Base-by-base conservation (phyloP, 208 protist genomes). In the Trypanosomatidae sp. region DNA sequence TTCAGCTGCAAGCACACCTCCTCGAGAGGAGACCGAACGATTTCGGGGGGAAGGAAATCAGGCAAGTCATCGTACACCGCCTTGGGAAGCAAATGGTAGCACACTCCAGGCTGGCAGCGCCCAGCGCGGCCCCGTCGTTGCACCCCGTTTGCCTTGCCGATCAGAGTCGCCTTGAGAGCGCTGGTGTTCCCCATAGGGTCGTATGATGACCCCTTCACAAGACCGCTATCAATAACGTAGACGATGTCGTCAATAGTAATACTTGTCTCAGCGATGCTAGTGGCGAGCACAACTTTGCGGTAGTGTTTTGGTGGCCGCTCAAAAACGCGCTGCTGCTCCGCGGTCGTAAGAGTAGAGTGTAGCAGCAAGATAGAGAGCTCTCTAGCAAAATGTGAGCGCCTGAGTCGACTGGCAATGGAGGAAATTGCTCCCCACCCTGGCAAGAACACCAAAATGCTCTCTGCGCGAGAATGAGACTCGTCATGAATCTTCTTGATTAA, bases 261-360 rank as follows among this genome's bases (percentile, higher is more conserved):
- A 69, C 91, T 98, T 12, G 97, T 98, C 82, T 99, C 98, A 22
- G 98, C 98, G 67, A 99, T 99, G 70, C 98, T 99, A 25, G 98
- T 99, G 47, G 97, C 90, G 44, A 99, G 84, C 33, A 99, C 92
- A 13, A 99, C 85, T 81, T 99, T 98, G 41, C 94, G 80, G 66
- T 80, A 89, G 30, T 86, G 69, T 60, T 76, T 70, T 36, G 94
- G 93, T 17, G 96, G 80, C 33, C 85, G 86, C 2, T 86, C 76
- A 81, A 99, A 99, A 1, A 98, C 96, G 49, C 92, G 89, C 73
- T 91, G 84, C 82, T 98, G 97, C 43, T 95, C 86, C 46, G 93
- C 83, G 36, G 83, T 85, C 10, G 92, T 91, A n/a, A 99, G 79
- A n/a, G 77, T 91, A 2, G 94, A 92, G 77, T 98, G 96, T 53